A percentile compares a stretch with the other conserved stretches of the same genome.
Conservation (phyloP, 306 rosid species). For the Benincasa hispida region DNA sequence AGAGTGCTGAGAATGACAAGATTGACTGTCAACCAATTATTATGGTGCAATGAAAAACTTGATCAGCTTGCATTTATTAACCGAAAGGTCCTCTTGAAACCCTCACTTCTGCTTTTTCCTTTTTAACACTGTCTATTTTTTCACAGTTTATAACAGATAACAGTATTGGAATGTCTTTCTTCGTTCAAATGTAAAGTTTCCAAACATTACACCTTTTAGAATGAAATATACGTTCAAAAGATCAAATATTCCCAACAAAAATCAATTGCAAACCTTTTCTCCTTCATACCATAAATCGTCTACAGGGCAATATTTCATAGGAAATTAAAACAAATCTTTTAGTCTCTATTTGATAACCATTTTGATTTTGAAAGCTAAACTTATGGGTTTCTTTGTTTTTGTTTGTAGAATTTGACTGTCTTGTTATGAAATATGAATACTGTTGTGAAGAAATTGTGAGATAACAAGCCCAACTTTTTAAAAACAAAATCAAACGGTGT, state of each 20-base stretch:
- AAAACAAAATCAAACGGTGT: no score
- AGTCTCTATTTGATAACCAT: no score
- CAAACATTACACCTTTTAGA: not conserved
- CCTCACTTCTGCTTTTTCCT: slow-evolving; percentile 65
- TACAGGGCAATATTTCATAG: not conserved
- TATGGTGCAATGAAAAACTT: slow-evolving; percentile 65
- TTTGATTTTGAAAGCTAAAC: no score
- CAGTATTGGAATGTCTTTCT: not conserved
- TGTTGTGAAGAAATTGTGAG: no score
- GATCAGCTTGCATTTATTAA: slow-evolving; percentile 31
- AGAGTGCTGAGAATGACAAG: slow-evolving; percentile 62
- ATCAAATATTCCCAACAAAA: not conserved
- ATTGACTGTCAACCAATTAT: slow-evolving; percentile 43
- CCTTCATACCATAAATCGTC: not conserved
- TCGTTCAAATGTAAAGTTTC: not conserved
- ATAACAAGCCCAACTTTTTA: no score
- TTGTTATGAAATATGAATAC: no score
- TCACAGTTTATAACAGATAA: not conserved
- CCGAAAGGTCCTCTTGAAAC: slow-evolving; percentile 50
- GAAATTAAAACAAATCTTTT: not conserved
- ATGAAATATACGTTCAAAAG: not conserved
- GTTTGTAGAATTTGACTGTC: no score
- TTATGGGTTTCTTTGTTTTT: no score
- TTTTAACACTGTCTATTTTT: slow-evolving; percentile 27
- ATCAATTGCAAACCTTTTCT: not conserved